These are phyloP conservation scores for Musa troglodytarum DNA, from an alignment of 176 grass and related monocot species.

Conservation along the genomic window DNA sequence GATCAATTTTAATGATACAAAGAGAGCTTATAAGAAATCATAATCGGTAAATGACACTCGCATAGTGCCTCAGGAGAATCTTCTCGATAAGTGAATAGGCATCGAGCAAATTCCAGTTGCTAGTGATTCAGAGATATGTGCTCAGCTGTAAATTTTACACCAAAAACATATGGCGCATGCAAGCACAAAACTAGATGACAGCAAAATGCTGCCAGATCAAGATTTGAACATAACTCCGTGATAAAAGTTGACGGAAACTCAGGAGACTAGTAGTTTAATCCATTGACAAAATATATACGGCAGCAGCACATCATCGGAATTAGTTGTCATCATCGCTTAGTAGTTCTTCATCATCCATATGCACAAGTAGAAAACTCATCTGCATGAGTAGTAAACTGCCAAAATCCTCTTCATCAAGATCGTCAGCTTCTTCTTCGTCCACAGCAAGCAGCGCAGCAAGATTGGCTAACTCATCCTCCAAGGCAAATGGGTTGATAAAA, in stretches of 20 bases:
- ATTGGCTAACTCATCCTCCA: constrained; percentile 1
- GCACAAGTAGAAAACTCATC: neutral
- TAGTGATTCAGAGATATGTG: constrained; percentile 6
- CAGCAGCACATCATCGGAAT: neutral
- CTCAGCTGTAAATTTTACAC: too few relatives aligned
- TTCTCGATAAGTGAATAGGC: too few relatives aligned
- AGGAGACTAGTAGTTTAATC: neutral
- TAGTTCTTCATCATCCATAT: neutral
- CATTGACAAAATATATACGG: neutral
- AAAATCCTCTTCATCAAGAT: constrained; percentile 3
- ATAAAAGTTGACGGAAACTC: neutral
- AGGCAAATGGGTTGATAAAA: neutral
- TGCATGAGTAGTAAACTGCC: constrained; percentile 7
- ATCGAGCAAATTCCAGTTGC: too few relatives aligned
- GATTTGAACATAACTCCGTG: neutral
- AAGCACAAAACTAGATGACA: too few relatives aligned
- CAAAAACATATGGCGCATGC: too few relatives aligned
- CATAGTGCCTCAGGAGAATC: too few relatives aligned
- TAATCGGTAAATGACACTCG: too few relatives aligned
- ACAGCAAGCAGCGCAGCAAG: neutral
- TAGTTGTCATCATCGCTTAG: neutral
- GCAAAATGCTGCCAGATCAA: too few relatives aligned
- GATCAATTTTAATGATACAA: too few relatives aligned
- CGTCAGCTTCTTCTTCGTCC: neutral
- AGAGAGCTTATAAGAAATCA: too few relatives aligned